These are phyloP conservation scores for Yamadazyma aaseri DNA, from an alignment of 1,139 yeast genomes.

Conservation along the genomic window DNA sequence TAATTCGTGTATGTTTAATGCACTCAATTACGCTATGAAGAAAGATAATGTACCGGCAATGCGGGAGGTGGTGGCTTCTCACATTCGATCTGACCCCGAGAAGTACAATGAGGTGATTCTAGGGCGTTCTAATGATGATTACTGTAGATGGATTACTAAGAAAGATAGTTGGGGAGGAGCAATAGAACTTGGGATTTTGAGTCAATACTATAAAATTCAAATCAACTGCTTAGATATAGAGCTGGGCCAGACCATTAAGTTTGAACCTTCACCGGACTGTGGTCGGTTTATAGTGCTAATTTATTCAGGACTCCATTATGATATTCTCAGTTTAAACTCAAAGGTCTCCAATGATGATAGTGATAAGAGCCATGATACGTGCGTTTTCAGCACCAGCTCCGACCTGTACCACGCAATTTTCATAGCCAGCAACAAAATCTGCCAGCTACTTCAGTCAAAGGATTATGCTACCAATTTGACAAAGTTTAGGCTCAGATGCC, in stretches of 20 bases:
- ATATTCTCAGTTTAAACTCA: slow-evolving; percentile 50
- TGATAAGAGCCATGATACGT: slow-evolving; percentile 30
- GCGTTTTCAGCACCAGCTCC: slow-evolving; percentile 35
- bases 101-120: slow-evolving; percentile 58
- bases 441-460: slow-evolving; percentile 44
- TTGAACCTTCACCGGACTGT: slow-evolving; percentile 33
- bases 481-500: slow-evolving; percentile 57
- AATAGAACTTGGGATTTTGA: slow-evolving; percentile 67
- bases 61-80: slow-evolving; percentile 48
- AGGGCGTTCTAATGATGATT: slow-evolving; percentile 51
- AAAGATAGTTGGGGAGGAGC: slow-evolving; percentile 86
- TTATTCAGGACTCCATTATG: slow-evolving; percentile 79
- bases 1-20: slow-evolving; percentile 75
- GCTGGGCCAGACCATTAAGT: slow-evolving; percentile 57
- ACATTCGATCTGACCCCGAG: slow-evolving; percentile 43
- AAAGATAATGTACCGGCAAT: slow-evolving; percentile 32
- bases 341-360: slow-evolving; percentile 21
- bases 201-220: slow-evolving; percentile 51
- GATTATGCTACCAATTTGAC: slow-evolving; percentile 71
- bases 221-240: slow-evolving; percentile 70
- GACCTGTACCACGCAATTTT: slow-evolving; percentile 30
- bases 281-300: slow-evolving; percentile 50
- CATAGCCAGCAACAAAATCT: slow-evolving; percentile 40
- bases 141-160: slow-evolving; percentile 60
- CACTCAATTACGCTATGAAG: slow-evolving; percentile 56